Percentiles rank a stretch among this genome's conserved stretches.
These are phyloP conservation scores for Akanthomyces uredinophilus DNA, from an alignment of 2,329 filamentous ascomycete genomes.

Conservation along the genomic window DNA sequence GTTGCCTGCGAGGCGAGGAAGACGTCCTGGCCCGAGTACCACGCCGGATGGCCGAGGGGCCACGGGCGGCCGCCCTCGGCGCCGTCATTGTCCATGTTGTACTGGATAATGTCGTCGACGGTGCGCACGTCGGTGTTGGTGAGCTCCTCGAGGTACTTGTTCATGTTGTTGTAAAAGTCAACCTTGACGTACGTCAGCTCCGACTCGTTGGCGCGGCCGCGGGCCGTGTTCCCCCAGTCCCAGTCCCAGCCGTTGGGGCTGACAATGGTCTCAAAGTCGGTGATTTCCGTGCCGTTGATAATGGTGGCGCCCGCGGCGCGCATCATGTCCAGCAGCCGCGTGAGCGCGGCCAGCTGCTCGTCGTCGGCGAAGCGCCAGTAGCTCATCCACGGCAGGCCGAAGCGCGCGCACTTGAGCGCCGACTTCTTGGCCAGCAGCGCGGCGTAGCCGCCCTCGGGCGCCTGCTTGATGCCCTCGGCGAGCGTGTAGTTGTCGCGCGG, in stretches of 20 bases:
- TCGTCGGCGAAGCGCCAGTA: slow-evolving; percentile 61
- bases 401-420: slow-evolving; percentile 55
- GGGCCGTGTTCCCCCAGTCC: slow-evolving; percentile 54
- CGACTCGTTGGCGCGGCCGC: slow-evolving; percentile 64
- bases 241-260: slow-evolving; percentile 68
- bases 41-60: slow-evolving; percentile 53
- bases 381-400: slow-evolving; percentile 66
- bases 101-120: slow-evolving; percentile 62
- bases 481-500: slow-evolving; percentile 60
- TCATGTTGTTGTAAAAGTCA: slow-evolving; percentile 61
- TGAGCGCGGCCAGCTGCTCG: slow-evolving; percentile 50
- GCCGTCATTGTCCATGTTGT: slow-evolving; percentile 58
- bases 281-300: slow-evolving; percentile 65
- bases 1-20: slow-evolving; percentile 59
- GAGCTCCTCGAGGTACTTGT: slow-evolving; percentile 57
- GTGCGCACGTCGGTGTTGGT: slow-evolving; percentile 54
- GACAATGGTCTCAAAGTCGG: slow-evolving; percentile 56
- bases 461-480: slow-evolving; percentile 47
- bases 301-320: slow-evolving; percentile 59
- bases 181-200: slow-evolving; percentile 70
- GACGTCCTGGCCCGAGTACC: slow-evolving; percentile 65
- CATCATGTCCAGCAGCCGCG: slow-evolving; percentile 45
- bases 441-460: slow-evolving; percentile 49
- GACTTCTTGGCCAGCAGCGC: slow-evolving; percentile 47
- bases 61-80: slow-evolving; percentile 61